Percentiles rank a stretch among this genome's conserved stretches.
Conservation (phyloP, 805 yeast genomes). For the Metschnikowia vanudenii region DNA sequence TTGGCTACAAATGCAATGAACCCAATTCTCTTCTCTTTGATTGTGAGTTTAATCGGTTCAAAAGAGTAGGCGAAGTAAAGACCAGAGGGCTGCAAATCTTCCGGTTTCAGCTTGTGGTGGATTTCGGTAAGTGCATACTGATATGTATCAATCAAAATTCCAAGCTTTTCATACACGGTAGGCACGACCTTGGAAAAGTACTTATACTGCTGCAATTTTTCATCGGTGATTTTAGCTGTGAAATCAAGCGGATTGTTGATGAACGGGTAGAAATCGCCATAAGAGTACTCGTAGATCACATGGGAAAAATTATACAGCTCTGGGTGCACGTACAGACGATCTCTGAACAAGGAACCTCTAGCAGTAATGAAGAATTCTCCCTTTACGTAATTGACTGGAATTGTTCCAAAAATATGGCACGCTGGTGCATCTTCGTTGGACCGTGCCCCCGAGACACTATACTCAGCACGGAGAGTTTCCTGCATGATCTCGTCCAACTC, state of each 20-base stretch:
- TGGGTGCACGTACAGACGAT: constrained; percentile 44
- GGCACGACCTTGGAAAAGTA: constrained; percentile 84
- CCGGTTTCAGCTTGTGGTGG: constrained; percentile 26
- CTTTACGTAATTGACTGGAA: constrained; percentile 80
- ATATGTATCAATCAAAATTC: constrained; percentile 71
- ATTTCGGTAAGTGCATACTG: constrained; percentile 75
- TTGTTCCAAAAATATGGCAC: constrained; percentile 80
- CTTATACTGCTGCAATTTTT: constrained; percentile 50
- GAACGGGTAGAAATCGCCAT: constrained; percentile 86
- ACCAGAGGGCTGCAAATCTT: constrained; percentile 55
- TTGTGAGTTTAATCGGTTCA: constrained; percentile 75
- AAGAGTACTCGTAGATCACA: constrained; percentile 80
- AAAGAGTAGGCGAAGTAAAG: constrained; percentile 81
- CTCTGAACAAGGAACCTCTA: constrained; percentile 63
- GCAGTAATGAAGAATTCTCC: constrained; percentile 88
- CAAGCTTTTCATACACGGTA: constrained; percentile 68
- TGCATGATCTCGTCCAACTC: constrained; percentile 65
- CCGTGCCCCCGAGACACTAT: constrained; percentile 43
- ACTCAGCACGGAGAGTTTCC: constrained; percentile 66
- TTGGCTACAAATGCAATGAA: constrained; percentile 77
- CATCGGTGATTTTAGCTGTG: constrained; percentile 57
- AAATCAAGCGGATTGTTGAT: constrained; percentile 85
- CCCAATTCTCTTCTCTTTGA: constrained; percentile 70
- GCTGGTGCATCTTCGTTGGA: constrained; percentile 61
- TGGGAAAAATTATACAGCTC: constrained; percentile 77